Conservation (phyloP, 2,329 filamentous ascomycete genomes). For the Fusarium sp. region DNA sequence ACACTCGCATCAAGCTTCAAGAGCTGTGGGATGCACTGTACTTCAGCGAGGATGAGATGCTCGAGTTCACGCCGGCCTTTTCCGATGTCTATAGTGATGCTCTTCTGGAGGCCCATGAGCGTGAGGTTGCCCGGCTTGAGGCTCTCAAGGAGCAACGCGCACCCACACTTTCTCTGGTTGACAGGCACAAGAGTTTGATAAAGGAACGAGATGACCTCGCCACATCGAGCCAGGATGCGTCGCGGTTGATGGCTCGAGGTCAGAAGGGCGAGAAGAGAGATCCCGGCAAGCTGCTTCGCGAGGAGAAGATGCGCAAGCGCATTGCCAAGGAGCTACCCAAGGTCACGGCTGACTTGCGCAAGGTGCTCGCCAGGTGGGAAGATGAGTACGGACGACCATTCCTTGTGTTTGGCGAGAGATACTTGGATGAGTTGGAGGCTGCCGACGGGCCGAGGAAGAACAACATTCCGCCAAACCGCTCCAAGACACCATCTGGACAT, state of each 20-base stretch:
- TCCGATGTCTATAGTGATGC: constrained; percentile 98
- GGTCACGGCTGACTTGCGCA: constrained; percentile 84
- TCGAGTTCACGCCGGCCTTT: constrained; percentile 96
- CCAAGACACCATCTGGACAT: constrained; percentile 80
- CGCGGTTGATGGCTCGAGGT: constrained; percentile 89
- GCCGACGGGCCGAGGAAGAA: constrained; percentile 65
- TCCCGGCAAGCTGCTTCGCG: constrained; percentile 89
- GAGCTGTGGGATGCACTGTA: constrained; percentile 95
- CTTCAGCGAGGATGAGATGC: constrained; percentile 98
- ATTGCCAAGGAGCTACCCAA: constrained; percentile 97
- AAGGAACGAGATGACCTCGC: constrained; percentile 88
- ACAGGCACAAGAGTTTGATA: constrained; percentile 84
- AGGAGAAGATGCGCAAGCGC: constrained; percentile 98
- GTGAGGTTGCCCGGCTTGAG: constrained; percentile 86
- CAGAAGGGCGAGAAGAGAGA: constrained; percentile 95
- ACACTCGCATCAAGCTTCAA: constrained; percentile 89
- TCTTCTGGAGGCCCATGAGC: constrained; percentile 92
- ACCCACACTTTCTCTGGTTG: constrained; percentile 84
- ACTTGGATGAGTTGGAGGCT: constrained; percentile 84
- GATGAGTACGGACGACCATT: constrained; percentile 95
- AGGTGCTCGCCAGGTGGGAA: constrained; percentile 87
- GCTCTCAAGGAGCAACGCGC: constrained; percentile 86
- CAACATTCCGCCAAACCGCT: constrained; percentile 62
- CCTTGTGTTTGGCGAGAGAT: constrained; percentile 90
- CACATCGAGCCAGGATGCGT: constrained; percentile 94